Percentiles rank a stretch among this genome's conserved stretches.
These are phyloP conservation scores for Trypanosomatidae sp. DNA, from an alignment of 208 protist genomes.

Conservation along the genomic window DNA sequence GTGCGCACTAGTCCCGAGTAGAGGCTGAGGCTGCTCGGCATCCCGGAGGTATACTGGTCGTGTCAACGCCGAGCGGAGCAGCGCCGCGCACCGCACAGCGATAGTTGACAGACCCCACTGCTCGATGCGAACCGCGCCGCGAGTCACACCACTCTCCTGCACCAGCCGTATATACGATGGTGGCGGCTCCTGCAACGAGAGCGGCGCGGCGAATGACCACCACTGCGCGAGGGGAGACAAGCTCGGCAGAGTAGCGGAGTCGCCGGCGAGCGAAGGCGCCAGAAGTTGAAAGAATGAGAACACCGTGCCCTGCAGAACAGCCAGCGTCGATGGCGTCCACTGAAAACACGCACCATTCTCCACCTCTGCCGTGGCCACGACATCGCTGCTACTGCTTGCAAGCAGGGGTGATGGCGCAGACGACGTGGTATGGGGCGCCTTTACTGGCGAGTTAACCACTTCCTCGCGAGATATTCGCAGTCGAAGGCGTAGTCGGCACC, in stretches of 20 bases:
- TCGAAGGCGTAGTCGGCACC: constrained; percentile 23
- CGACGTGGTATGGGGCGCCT: neutral
- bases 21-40: neutral
- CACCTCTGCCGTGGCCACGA: constrained; percentile 17
- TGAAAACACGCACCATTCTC: constrained; percentile 27
- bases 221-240: constrained; percentile 5
- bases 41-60: constrained; percentile 23
- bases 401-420: neutral
- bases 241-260: neutral
- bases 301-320: constrained; percentile 4
- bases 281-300: constrained; percentile 12
- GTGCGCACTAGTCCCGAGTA: constrained; percentile 15
- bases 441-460: neutral
- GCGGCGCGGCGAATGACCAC: constrained; percentile 14
- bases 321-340: constrained; percentile 19
- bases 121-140: constrained; percentile 16
- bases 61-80: constrained; percentile 16
- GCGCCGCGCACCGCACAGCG: constrained; percentile 23
- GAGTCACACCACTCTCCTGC: constrained; percentile 9
- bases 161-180: constrained; percentile 20
- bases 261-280: neutral
- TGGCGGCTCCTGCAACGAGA: constrained; percentile 18
- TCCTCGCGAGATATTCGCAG: neutral
- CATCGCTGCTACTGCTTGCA: neutral
- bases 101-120: constrained; percentile 9